Percentiles rank a stretch among this genome's conserved stretches.
Evolutionary conservation across 352 stramenopile genomes (phyloP).

Genomic region (Phytophthora kernoviae): DNA sequence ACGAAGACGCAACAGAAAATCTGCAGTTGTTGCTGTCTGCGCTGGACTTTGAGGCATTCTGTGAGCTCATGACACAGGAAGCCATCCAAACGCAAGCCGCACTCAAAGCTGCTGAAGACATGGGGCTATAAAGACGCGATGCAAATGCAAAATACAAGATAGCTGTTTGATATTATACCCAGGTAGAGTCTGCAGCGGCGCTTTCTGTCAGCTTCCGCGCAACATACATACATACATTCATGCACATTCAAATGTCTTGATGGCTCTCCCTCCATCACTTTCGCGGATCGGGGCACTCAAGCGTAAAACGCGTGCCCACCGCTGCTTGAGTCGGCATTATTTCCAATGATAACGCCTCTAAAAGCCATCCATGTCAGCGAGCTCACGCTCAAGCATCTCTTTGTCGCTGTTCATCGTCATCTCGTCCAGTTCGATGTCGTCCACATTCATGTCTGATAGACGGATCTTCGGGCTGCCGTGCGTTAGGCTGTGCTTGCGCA

Average conservation of each 20-base stretch:
- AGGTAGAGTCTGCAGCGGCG: slow-evolving; percentile 26
- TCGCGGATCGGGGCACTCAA: slow-evolving; percentile 1
- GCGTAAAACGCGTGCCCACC: not conserved
- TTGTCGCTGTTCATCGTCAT: slow-evolving; percentile 64
- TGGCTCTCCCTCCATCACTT: slow-evolving; percentile 5
- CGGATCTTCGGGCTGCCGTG: slow-evolving; percentile 74
- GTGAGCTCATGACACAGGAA: slow-evolving; percentile 53
- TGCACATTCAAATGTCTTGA: slow-evolving; percentile 14
- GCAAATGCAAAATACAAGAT: slow-evolving; percentile 26
- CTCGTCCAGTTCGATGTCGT: slow-evolving; percentile 58
- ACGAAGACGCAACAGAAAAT: slow-evolving; percentile 46
- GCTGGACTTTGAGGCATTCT: slow-evolving; percentile 64
- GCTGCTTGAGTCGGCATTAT: slow-evolving; percentile 14
- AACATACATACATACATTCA: slow-evolving; percentile 35
- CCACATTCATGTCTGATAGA: slow-evolving; percentile 76
- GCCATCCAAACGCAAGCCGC: slow-evolving; percentile 52
- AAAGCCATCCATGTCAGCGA: slow-evolving; percentile 59
- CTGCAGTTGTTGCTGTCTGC: slow-evolving; percentile 53
- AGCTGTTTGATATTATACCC: slow-evolving; percentile 46
- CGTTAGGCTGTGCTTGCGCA: slow-evolving; percentile 77
- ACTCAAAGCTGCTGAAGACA: slow-evolving; percentile 57
- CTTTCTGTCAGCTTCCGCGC: slow-evolving; percentile 16
- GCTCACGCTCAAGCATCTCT: slow-evolving; percentile 68
- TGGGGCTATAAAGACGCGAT: slow-evolving; percentile 43
- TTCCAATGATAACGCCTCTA: slow-evolving; percentile 39